Base-by-base conservation (phyloP, 495 filamentous ascomycete species). In the Hypomontagnella submonticulosa region DNA sequence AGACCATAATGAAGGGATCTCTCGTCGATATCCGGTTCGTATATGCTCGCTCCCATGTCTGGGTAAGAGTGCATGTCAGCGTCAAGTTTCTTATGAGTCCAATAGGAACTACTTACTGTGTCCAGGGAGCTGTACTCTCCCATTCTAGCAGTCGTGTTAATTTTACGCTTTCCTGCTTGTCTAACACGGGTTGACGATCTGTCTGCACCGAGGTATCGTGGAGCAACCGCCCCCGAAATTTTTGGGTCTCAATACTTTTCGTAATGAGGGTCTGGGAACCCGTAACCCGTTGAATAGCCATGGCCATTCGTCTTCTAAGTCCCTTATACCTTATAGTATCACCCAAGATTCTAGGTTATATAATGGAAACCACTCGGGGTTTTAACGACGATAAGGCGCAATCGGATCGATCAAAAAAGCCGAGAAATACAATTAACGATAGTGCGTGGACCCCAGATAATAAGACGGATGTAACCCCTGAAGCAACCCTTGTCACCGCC, bases 1-100 rank as follows among this genome's bases (percentile, higher is more conserved):
- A 16, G 61, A 68, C 43, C 38, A 30, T 19, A 75, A 38, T 5
- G 79, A 81, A 42, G 41, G 47, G 32, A 49, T 62, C 44, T 63
- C 63, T 42, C 57, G 27, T 40, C 72, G 36, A 20, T 67, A 67
- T 30, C 64, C 64, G 3, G 64, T 67, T 2, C 64, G 46, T 9
- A 67, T 11, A 18, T 67, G 52, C 8, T 67, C 64, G 34, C 64
- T 62, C 16, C 64, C 64, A 11, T 19, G 57, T 38, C 63, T 67
- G 36, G 8, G 42, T 27, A 40, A 57, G 2, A 0, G n/a, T n/a
- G n/a, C 32, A 11, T 15, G 40, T 64, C 27, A 58, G 61, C 40
- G 9, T 13, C 11, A 37, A 2, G 33, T 11, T 47, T 7, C 7
- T 11, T 4, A 32, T 33, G 15, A 1, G 12, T 20, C 11, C 23